phyloP scores from a whole-genome alignment of 2,329 filamentous ascomycete species.

The Fusarium nematophilum region DNA sequence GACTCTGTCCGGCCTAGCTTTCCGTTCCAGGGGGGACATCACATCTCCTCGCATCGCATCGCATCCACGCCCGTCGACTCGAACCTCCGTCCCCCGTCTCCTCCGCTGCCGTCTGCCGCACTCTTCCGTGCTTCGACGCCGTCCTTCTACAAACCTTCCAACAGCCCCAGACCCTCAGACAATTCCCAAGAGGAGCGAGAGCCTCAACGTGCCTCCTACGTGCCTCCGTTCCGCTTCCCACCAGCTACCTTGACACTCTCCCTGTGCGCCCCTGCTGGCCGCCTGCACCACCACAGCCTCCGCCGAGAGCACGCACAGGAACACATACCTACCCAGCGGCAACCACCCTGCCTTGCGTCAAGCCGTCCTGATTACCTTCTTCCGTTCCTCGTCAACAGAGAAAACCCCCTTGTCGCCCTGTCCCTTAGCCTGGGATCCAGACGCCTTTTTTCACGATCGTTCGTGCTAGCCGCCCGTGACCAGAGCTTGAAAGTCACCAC shows the following conservation, averaged over 20 bases:
- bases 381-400: conserved; percentile 22
- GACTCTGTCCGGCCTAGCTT: conserved; percentile 31
- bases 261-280: conserved; percentile 36
- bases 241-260: conserved; percentile 20
- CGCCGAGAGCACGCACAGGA: conserved; percentile 38
- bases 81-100: conserved; percentile 26
- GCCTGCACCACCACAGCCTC: conserved; percentile 40
- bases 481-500: conserved; percentile 37
- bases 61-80: conserved; percentile 9
- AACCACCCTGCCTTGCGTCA: conserved; percentile 32
- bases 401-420: conserved; percentile 29
- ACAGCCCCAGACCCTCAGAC: conserved; percentile 25
- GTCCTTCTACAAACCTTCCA: conserved; percentile 30
- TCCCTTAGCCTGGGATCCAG: conserved; percentile 22
- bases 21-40: conserved; percentile 25
- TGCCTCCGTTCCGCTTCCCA: conserved; percentile 18
- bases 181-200: conserved; percentile 28
- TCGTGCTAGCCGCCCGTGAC: conserved; percentile 41
- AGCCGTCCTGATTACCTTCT: conserved; percentile 22
- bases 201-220: conserved; percentile 19
- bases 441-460: conserved; percentile 34
- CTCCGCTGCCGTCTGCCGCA: conserved; percentile 14
- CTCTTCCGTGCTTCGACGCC: conserved; percentile 26
- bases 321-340: conserved; percentile 33
- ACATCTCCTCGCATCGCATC: conserved; percentile 24